Evolutionary conservation across 2,329 filamentous ascomycete species (phyloP), one percentile per base, ranked within the genome.

Genomic region (Arthrobotrys iridis): DNA sequence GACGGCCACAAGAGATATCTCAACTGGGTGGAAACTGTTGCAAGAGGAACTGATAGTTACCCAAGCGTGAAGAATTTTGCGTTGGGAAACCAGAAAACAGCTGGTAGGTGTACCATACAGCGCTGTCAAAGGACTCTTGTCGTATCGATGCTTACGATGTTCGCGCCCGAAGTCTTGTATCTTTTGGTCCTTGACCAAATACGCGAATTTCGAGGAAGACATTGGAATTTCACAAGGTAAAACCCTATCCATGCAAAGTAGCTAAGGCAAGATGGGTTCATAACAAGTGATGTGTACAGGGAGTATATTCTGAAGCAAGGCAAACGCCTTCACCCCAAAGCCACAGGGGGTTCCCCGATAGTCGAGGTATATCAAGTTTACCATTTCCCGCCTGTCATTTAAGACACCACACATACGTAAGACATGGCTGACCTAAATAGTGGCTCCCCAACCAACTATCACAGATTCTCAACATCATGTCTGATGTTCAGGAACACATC

Each of bases 1-100:
- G 91, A 90, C 63, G 94, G 96, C 79, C 94, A 98, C 82, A 89
- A 93, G 43, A 88, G 90, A 78, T 97, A 97, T 82, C 86, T 98
- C 33, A 87, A 88, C 76, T 90, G 89, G 80, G 91, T 97, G 20
- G 83, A 86, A 18, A 20, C 18, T 11, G 62, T 64, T 33, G 67
- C 77, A 2, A 55, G 64, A 28, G 63, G 64, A 7, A 48, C 67
- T n/a, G 71, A 58, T 73, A 10, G 37, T 22, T 50, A 85, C 30
- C 81, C 88, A 0, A 85, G 85, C 6, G 82, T 91, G 13, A 87
- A 87, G 77, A 84, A 84, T 4, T 92, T 87, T 79, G 88, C 87
- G 0, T 83, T 89, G 13, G 83, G 37, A 15, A 63, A 73, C 46
- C 64, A 66, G 33, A 71, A 78, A 52, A 77, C 77, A 11, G 77